Base-by-base conservation (phyloP, 768 basidiomycete genomes). In the Suillus brevipes region DNA sequence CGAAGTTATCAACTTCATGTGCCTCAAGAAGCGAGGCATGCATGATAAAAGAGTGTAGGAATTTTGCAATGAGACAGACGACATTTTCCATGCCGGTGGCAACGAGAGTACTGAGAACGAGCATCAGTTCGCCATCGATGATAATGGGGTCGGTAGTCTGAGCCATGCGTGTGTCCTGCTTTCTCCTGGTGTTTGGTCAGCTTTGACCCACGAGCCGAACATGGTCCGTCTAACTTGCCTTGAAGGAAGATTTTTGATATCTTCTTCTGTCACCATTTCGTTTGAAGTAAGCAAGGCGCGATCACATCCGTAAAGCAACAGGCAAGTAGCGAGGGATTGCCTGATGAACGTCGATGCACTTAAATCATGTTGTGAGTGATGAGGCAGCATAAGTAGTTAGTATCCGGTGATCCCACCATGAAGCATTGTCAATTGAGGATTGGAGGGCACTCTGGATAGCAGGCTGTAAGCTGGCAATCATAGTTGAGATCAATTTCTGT, bases 1-100 rank as follows among this genome's bases (percentile, higher is more conserved):
- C 82, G 68, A 92, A 91, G 71, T 90, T 89, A 69, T 91, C 89
- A 3, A 89, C 80, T 74, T 91, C 91, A 67, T 89, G 83, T 1
- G 85, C 72, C 68, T 89, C 88, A 62, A 92, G 71, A 47, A 85
- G 82, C 1, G 85, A 81, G 3, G 88, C 83, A 49, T 88, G 83
- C 45, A 80, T 84, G 43, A 89, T 73, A 68, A 91, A 88, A 16
- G 82, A 76, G 67, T 84, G 78, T 34, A 92, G 69, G 69, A 92
- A 93, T 68, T 87, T 88, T 9, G 86, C 86, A 13, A 84, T 74
- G 23, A 89, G 72, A 66, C 81, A 80, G 10, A 81, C 78, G 18
- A 89, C 76, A 18, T 86, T 84, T 16, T 85, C 84, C 20, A 78
- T 71, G 40, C 81, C 78, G 20, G 80, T 77, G 45, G 79, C 75